These are phyloP conservation scores for Pestalotiopsis sp. DNA, from an alignment of 2,329 filamentous ascomycete genomes.

Conservation along the genomic window DNA sequence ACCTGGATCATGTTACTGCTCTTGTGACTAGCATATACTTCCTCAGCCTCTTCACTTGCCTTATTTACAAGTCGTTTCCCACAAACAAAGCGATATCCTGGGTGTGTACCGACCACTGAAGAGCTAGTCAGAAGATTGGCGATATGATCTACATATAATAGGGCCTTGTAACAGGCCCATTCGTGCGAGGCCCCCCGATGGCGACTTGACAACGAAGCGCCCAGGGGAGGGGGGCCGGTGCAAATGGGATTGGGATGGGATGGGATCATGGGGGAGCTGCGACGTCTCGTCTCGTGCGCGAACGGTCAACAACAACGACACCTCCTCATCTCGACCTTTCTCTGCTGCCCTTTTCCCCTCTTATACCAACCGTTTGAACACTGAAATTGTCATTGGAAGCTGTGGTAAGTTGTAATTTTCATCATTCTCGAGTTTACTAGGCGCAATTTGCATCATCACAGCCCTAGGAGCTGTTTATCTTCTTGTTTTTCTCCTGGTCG, in stretches of 20 bases:
- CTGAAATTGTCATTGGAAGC: slow-evolving; percentile 1
- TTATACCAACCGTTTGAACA: background rate
- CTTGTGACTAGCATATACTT: background rate
- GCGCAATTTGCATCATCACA: background rate
- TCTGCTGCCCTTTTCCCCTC: background rate
- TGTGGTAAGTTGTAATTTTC: slow-evolving; percentile 12
- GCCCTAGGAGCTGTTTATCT: background rate
- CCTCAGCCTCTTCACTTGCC: background rate
- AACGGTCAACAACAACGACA: slow-evolving; percentile 11
- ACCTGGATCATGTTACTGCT: background rate
- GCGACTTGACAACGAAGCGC: background rate
- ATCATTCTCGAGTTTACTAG: slow-evolving; percentile 1
- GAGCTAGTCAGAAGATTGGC: background rate
- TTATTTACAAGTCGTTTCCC: background rate
- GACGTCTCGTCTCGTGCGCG: slow-evolving; percentile 13
- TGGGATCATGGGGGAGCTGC: slow-evolving; percentile 1
- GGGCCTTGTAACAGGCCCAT: background rate
- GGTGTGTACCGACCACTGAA: background rate
- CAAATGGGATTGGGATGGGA: background rate
- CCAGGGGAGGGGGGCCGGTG: background rate
- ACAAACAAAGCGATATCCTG: background rate
- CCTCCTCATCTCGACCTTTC: slow-evolving; percentile 10
- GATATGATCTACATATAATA: background rate
- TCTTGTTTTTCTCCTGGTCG: background rate
- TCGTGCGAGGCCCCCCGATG: background rate